Evolutionary conservation across 1,284 basidiomycete species (phyloP).

Genomic region (Ceratobasidium sp.): DNA sequence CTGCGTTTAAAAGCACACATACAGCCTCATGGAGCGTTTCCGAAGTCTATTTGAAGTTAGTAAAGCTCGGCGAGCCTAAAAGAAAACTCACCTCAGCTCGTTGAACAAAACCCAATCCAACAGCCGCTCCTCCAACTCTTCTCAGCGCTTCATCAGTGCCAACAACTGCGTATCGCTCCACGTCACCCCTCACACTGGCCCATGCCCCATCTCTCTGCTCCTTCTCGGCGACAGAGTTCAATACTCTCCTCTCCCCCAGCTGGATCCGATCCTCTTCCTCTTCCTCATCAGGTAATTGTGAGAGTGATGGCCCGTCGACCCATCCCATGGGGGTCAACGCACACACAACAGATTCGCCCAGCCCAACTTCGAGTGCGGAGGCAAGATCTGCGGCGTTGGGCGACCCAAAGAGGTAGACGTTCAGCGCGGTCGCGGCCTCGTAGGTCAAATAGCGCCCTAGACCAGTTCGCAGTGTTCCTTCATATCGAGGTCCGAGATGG

Average conservation of each 20-base stretch:
- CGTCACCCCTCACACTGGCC: conserved; percentile 59
- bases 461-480: conserved; percentile 68
- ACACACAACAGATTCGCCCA: conserved; percentile 57
- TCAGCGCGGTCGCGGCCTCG: conserved; percentile 75
- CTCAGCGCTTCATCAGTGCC: conserved; percentile 80
- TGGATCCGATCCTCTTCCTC: not conserved
- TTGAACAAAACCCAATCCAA: conserved; percentile 78
- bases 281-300: not conserved
- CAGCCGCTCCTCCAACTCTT: conserved; percentile 82
- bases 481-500: conserved; percentile 77
- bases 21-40: conserved; percentile 76
- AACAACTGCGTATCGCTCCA: conserved; percentile 64
- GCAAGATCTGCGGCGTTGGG: conserved; percentile 47
- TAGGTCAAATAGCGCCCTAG: conserved; percentile 77
- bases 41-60: conserved; percentile 3
- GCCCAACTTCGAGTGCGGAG: conserved; percentile 59
- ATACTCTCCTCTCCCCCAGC: conserved; percentile 30
- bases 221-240: conserved; percentile 25
- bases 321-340: conserved; percentile 54
- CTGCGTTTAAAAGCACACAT: conserved; percentile 74
- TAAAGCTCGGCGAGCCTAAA: not conserved
- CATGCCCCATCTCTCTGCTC: conserved; percentile 16
- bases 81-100: conserved; percentile 65
- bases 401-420: conserved; percentile 62
- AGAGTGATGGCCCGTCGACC: conserved; percentile 5